phyloP scores from a whole-genome alignment of 2,329 filamentous ascomycete genomes.

The Apiospora rasikravindrae region DNA sequence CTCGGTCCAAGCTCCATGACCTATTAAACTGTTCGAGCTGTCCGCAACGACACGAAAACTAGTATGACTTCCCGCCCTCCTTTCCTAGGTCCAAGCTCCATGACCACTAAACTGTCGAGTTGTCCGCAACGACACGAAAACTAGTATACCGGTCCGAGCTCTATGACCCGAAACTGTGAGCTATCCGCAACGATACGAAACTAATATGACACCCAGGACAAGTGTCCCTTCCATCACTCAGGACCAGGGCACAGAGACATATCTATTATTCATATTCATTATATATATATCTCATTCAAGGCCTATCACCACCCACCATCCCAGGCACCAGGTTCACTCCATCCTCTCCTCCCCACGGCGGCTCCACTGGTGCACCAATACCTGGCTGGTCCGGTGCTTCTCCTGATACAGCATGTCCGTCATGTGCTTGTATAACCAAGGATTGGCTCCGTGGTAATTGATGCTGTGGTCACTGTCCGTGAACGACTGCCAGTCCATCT shows the following conservation, averaged over 20 bases:
- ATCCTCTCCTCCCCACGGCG: not conserved
- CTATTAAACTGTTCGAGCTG: not conserved
- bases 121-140: too few relatives aligned
- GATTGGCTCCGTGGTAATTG: conserved; percentile 57
- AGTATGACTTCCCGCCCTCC: not conserved
- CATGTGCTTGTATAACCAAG: conserved; percentile 67
- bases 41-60: not conserved
- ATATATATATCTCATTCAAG: not conserved
- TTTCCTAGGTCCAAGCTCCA: too few relatives aligned
- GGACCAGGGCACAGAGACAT: not conserved
- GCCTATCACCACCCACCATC: not conserved
- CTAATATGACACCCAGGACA: too few relatives aligned
- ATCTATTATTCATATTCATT: not conserved
- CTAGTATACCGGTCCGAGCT: not conserved
- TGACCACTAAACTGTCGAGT: too few relatives aligned
- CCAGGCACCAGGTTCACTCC: not conserved
- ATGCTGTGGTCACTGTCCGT: conserved; percentile 71
- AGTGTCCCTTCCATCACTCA: not conserved
- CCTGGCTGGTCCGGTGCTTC: conserved; percentile 44
- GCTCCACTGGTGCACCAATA: conserved; percentile 35
- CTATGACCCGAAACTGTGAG: not conserved
- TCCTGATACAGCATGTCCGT: conserved; percentile 66
- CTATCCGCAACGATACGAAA: not conserved
- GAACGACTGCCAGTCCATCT: conserved; percentile 68
- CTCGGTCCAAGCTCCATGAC: not conserved